Base-by-base conservation (phyloP, 78 protist genomes). In the Creolimax fragrantissima region DNA sequence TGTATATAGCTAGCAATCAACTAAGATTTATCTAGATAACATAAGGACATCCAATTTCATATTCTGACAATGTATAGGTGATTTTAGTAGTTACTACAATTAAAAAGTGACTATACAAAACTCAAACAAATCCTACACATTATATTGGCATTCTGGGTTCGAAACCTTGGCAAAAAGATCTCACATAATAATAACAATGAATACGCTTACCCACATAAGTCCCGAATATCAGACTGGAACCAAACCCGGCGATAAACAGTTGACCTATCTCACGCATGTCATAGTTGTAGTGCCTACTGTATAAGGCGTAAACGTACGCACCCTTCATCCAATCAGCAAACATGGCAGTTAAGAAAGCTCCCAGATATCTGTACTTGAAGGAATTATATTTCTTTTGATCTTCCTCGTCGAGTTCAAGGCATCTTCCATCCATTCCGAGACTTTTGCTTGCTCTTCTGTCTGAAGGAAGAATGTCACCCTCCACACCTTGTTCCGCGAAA, bases 201-300 rank as follows among this genome's bases (percentile, higher is more conserved):
- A 97, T 94, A 5, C 96, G 42, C 41, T 95, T 90, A 36, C 99
- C 99, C 4, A 91, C 95, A 35, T 96, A 11, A 35, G 98, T 96
- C 41, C 99, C 99, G 42, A 97, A 92, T 17, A 97, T n/a, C 91
- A 95, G n/a, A n/a, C 94, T 66, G 45, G 98, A 94, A 5, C 90
- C 92, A 91, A 98, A 98, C 3, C 99, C 99, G 5, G 91, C 95
- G 11, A 98, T 58, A 86, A 97, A 98, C 35, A 98, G 94, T 41
- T 44, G 58, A 17, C 95, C 98, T 66, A 97, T 98, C 41, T 94
- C 95, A 35, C 67, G 43, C 36, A 17, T 58, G 17, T 58, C 58
- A 37, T 85, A 89, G 91, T 41, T 95, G 94, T 90, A 94, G 94
- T 4, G 58, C 11, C 44, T 84, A 24, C 85, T 90, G 86, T 95